Evolutionary conservation across 202 grass and related monocot species (phyloP).

Genomic region (Cymbopogon flexuosus): DNA sequence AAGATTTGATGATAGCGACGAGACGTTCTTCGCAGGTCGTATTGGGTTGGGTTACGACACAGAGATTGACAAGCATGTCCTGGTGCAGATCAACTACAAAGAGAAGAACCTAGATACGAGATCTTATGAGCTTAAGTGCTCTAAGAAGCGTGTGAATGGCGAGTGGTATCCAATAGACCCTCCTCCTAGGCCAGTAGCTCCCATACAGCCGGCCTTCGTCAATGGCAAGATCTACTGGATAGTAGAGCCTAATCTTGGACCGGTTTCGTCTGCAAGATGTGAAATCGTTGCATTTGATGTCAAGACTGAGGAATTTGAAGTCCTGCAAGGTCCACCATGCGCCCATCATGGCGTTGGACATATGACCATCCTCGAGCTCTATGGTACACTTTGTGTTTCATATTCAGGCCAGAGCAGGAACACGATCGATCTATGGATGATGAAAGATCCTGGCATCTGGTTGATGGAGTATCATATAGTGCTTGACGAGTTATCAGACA

Average conservation of each 20-base stretch:
- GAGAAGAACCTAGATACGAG: slow-evolving; percentile 18
- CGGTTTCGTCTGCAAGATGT: neutral
- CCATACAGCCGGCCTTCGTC: neutral
- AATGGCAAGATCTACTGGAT: slow-evolving; percentile 20
- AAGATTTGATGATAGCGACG: neutral
- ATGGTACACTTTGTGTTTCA: slow-evolving; percentile 7
- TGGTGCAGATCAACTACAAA: slow-evolving; percentile 3
- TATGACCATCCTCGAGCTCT: slow-evolving; percentile 4
- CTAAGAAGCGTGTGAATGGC: neutral
- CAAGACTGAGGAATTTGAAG: neutral
- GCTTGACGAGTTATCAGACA: neutral
- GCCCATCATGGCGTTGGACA: neutral
- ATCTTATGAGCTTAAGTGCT: neutral
- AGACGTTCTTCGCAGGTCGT: neutral
- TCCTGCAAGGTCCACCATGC: slow-evolving; percentile 17
- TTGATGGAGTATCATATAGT: slow-evolving; percentile 20
- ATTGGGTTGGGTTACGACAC: slow-evolving; percentile 7
- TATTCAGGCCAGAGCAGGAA: slow-evolving; percentile 4
- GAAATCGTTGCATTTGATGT: slow-evolving; percentile 7
- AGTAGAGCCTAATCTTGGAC: neutral
- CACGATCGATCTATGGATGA: slow-evolving; percentile 17
- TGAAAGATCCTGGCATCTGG: neutral
- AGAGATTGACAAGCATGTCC: neutral
- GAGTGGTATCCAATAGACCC: neutral
- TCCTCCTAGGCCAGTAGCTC: slow-evolving; percentile 16